Percentiles rank a stretch among this genome's conserved stretches.
Evolutionary conservation across 352 stramenopile species (phyloP).

Genomic region (Blastocystis sp.): DNA sequence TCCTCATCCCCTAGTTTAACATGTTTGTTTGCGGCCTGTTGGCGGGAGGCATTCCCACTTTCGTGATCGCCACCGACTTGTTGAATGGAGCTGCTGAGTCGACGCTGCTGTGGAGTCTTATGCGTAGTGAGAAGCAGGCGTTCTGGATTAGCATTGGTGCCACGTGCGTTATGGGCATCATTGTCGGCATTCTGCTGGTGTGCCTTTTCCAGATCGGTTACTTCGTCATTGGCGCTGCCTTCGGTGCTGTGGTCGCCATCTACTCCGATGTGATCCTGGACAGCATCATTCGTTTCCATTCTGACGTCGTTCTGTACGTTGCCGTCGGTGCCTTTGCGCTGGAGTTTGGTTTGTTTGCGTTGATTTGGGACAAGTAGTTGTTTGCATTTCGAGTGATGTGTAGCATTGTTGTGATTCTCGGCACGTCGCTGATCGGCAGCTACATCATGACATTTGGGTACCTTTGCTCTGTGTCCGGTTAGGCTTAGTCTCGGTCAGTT

Average conservation of each 20-base stretch:
- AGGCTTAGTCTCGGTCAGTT: constrained; percentile 43
- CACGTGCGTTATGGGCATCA: constrained; percentile 50
- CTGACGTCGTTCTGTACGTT: constrained; percentile 58
- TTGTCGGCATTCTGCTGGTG: constrained; percentile 49
- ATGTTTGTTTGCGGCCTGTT: constrained; percentile 68
- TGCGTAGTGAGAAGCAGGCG: constrained; percentile 36
- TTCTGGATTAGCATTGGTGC: constrained; percentile 69
- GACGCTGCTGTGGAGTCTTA: background rate
- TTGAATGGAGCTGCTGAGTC: constrained; percentile 5
- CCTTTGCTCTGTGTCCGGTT: background rate
- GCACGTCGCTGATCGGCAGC: constrained; percentile 55
- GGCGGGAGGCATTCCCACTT: constrained; percentile 56
- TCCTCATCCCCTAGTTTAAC: constrained; percentile 19
- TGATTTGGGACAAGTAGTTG: constrained; percentile 48
- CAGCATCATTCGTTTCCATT: constrained; percentile 62
- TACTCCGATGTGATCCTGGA: constrained; percentile 69
- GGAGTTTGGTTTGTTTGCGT: constrained; percentile 52
- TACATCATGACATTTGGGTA: constrained; percentile 70
- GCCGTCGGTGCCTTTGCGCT: constrained; percentile 17
- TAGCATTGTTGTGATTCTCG: constrained; percentile 68
- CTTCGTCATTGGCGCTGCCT: constrained; percentile 46
- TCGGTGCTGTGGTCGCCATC: constrained; percentile 50
- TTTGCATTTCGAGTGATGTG: background rate
- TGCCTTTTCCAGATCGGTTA: constrained; percentile 66
- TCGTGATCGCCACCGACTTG: constrained; percentile 51